A percentile compares a stretch with the other conserved stretches of the same genome.
Evolutionary conservation across 352 stramenopile genomes (phyloP).

Genomic region (Globisporangium solare): DNA sequence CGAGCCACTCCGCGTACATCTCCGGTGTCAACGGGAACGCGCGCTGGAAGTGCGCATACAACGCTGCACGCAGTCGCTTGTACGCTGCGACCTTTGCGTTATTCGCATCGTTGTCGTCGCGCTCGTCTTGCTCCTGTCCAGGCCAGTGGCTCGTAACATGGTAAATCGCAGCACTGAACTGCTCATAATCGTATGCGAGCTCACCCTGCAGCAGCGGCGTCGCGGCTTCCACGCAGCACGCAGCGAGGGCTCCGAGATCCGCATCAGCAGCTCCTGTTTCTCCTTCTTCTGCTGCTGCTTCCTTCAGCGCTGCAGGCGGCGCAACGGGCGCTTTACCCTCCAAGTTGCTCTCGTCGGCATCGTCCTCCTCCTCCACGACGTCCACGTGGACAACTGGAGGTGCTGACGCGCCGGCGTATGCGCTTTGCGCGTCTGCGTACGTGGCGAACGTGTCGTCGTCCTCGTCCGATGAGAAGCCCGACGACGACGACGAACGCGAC

Average conservation of each 20-base stretch:
- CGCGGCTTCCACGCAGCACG: conserved; percentile 13
- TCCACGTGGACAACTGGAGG: conserved; percentile 19
- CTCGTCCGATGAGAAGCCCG: conserved; percentile 41
- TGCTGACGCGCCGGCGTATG: too few species aligned
- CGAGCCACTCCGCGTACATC: conserved; percentile 56
- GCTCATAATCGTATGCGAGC: conserved; percentile 28
- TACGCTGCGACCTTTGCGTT: conserved; percentile 12
- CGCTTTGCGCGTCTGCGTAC: background rate
- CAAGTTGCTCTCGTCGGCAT: background rate
- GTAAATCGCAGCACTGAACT: conserved; percentile 26
- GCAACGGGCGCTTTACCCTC: too few species aligned
- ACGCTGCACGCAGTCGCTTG: conserved; percentile 20
- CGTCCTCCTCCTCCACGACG: conserved; percentile 23
- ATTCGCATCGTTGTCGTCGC: conserved; percentile 6
- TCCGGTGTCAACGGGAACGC: conserved; percentile 51
- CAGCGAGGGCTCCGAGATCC: background rate
- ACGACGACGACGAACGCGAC: conserved; percentile 30
- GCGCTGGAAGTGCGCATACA: conserved; percentile 46
- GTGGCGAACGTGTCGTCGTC: conserved; percentile 17
- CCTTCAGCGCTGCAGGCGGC: too few species aligned
- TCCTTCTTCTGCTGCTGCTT: too few species aligned
- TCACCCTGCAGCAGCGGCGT: conserved; percentile 12
- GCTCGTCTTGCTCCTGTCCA: conserved; percentile 3
- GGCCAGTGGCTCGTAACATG: conserved; percentile 33
- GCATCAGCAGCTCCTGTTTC: background rate